phyloP scores from a whole-genome alignment of 176 grass and related monocot genomes.

The Melocanna baccifera region DNA sequence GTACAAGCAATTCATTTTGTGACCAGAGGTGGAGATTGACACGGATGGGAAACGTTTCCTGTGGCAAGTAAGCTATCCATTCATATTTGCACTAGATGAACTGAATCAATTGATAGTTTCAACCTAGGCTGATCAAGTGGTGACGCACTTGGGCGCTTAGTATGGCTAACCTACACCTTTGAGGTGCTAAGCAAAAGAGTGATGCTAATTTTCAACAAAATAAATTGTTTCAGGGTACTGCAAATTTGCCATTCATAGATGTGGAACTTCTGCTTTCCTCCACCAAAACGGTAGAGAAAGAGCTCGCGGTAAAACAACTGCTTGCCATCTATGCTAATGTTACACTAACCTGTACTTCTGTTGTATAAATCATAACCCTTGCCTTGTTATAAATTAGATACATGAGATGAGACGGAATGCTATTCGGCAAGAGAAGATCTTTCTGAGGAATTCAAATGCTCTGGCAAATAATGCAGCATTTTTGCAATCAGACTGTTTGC shows the following conservation, averaged over 20 bases:
- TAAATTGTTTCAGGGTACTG: conserved; percentile 31
- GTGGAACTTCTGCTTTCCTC: conserved; percentile 38
- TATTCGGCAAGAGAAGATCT: conserved; percentile 45
- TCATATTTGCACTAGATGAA: background rate
- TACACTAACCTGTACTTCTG: background rate
- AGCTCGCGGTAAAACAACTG: conserved; percentile 41
- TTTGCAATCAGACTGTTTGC: background rate
- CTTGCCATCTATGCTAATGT: background rate
- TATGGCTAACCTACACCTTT: background rate
- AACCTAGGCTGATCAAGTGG: background rate
- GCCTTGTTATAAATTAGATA: conserved; percentile 8
- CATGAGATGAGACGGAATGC: conserved; percentile 46
- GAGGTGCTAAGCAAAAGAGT: background rate
- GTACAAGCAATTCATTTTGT: background rate
- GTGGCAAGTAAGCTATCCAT: conserved; percentile 45
- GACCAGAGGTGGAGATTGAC: conserved; percentile 48
- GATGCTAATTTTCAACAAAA: conserved; percentile 1
- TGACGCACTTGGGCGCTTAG: background rate
- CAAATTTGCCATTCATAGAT: conserved; percentile 56
- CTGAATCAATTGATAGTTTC: background rate
- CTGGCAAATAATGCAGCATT: background rate
- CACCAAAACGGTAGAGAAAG: conserved; percentile 33
- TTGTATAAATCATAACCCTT: background rate
- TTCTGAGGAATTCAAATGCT: conserved; percentile 22
- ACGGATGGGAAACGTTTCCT: conserved; percentile 49